A percentile compares a stretch with the other conserved stretches of the same genome.
Conservation (phyloP, 257 asterid species). For the Solanum pennellii region DNA sequence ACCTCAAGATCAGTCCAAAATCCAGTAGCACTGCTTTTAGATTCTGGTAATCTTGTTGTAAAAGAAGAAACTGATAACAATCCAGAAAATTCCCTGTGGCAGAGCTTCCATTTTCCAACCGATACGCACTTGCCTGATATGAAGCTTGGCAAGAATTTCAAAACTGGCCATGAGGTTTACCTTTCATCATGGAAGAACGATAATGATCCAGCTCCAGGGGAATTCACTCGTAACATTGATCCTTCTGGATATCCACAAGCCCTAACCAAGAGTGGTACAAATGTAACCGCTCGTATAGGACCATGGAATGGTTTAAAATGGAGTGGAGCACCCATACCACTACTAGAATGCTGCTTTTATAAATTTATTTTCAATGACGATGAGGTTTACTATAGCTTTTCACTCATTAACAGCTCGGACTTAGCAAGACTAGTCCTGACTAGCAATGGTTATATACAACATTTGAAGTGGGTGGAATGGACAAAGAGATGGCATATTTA, state of each 20-base stretch:
- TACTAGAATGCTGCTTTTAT: no score
- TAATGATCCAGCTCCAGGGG: constrained; percentile 28
- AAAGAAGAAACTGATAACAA: constrained; percentile 12
- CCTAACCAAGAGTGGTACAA: neutral
- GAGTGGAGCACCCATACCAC: constrained; percentile 11
- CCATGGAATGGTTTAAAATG: constrained; percentile 44
- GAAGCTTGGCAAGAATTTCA: constrained; percentile 17
- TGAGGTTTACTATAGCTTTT: neutral
- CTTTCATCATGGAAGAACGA: constrained; percentile 24
- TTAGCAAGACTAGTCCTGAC: constrained; percentile 9
- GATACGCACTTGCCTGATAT: constrained; percentile 10
- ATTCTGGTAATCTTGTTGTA: constrained; percentile 27
- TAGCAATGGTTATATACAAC: neutral
- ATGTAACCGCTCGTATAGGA: constrained; percentile 10
- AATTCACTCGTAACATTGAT: constrained; percentile 11
- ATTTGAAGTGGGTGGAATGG: constrained; percentile 5
- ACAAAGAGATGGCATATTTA: constrained; percentile 5
- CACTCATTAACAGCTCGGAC: neutral
- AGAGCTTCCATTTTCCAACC: constrained; percentile 18
- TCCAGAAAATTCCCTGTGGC: constrained; percentile 10
- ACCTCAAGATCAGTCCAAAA: neutral
- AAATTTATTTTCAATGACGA: neutral
- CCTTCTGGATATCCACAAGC: constrained; percentile 30
- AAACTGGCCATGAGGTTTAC: constrained; percentile 6
- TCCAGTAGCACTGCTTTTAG: constrained; percentile 13